phyloP scores from a whole-genome alignment of 1,284 basidiomycete species.

The Pterula multifida region DNA sequence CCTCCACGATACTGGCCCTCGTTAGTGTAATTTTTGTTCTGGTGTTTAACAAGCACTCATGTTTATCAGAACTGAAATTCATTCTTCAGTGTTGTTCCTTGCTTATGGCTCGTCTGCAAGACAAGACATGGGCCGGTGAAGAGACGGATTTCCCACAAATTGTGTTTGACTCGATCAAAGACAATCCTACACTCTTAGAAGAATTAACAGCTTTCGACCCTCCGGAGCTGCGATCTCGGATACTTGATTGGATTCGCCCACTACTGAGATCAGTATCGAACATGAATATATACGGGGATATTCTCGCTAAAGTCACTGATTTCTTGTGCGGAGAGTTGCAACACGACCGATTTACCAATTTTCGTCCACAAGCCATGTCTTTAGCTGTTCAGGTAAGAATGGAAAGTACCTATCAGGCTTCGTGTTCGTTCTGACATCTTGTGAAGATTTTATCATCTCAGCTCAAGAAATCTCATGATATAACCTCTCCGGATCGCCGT shows the following conservation, averaged over 20 bases:
- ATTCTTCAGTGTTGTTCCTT: slow-evolving; percentile 50
- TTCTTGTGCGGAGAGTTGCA: slow-evolving; percentile 71
- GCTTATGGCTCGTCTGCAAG: slow-evolving; percentile 39
- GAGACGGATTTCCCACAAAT: slow-evolving; percentile 57
- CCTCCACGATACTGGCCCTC: slow-evolving; percentile 46
- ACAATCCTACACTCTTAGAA: slow-evolving; percentile 52
- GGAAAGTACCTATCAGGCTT: slow-evolving; percentile 3
- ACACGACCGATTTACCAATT: slow-evolving; percentile 52
- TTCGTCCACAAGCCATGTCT: slow-evolving; percentile 47
- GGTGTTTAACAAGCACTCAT: slow-evolving; percentile 9
- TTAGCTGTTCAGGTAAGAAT: slow-evolving; percentile 51
- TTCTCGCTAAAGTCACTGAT: slow-evolving; percentile 53
- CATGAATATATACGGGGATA: slow-evolving; percentile 26
- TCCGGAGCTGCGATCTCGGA: slow-evolving; percentile 22
- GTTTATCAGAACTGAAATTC: slow-evolving; percentile 44
- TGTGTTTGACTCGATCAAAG: slow-evolving; percentile 73
- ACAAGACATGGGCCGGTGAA: slow-evolving; percentile 56
- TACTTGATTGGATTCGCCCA: not conserved
- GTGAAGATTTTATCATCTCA: not conserved
- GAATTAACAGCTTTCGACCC: slow-evolving; percentile 30
- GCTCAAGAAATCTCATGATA: slow-evolving; percentile 15
- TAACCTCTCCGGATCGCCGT: slow-evolving; percentile 11
- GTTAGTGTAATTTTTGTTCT: slow-evolving; percentile 33
- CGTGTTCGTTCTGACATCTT: slow-evolving; percentile 4
- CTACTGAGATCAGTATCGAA: not conserved